These are phyloP conservation scores for Arachnomyces sp. DNA, from an alignment of 2,329 filamentous ascomycete species.

Conservation along the genomic window DNA sequence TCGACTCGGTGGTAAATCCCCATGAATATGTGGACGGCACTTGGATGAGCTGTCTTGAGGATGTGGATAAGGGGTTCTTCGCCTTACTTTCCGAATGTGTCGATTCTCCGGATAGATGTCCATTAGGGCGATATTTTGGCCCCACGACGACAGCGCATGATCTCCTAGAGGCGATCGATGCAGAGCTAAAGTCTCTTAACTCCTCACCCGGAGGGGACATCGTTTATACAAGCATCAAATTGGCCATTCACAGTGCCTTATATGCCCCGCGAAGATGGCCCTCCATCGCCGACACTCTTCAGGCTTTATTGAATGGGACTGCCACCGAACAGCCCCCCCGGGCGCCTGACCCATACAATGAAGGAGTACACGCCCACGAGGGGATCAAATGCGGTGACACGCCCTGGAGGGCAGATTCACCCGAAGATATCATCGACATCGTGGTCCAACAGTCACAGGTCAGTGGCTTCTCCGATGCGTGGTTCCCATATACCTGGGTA, in stretches of 20 bases:
- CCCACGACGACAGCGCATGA: constrained; percentile 1
- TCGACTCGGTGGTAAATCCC: constrained; percentile 35
- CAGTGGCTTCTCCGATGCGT: constrained; percentile 6
- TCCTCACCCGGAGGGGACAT: not conserved
- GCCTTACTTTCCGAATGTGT: constrained; percentile 48
- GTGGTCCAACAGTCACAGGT: constrained; percentile 1
- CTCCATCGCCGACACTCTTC: not conserved
- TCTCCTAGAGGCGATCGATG: constrained; percentile 2
- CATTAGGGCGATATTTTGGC: constrained; percentile 22
- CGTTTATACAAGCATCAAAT: not conserved
- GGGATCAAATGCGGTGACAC: constrained; percentile 11
- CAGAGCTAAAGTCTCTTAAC: not conserved
- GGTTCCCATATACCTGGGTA: constrained; percentile 5
- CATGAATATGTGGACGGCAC: constrained; percentile 38
- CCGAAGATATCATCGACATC: constrained; percentile 1
- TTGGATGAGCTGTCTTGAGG: constrained; percentile 41
- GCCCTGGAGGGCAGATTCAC: constrained; percentile 2
- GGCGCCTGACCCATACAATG: not conserved
- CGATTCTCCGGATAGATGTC: constrained; percentile 40
- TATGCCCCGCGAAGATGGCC: constrained; percentile 2
- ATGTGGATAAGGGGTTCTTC: constrained; percentile 45
- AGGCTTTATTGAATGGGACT: constrained; percentile 1
- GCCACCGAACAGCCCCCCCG: not conserved
- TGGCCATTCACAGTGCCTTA: not conserved
- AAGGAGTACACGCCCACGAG: constrained; percentile 1